These are phyloP conservation scores for Allomyces arbusculus DNA, from an alignment of 192 early-diverging fungal species.

Conservation along the genomic window DNA sequence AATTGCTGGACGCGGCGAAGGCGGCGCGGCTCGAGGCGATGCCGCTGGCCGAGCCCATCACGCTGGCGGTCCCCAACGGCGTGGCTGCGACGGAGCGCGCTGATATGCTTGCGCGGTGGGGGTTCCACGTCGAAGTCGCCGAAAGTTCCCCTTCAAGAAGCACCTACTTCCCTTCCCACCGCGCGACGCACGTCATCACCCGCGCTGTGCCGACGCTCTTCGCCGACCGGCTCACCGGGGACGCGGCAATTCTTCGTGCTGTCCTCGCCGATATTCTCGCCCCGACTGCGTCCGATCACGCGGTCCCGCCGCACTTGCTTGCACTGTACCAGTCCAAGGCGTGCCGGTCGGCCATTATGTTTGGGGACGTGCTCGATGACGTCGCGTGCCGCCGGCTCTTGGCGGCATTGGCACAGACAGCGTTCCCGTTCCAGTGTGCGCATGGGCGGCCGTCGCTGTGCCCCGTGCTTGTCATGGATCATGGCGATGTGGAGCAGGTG, in stretches of 20 bases:
- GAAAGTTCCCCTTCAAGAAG: not conserved
- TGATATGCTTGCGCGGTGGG: not conserved
- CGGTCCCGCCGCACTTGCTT: not conserved
- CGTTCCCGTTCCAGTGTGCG: conserved; percentile 45
- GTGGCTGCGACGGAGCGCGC: not conserved
- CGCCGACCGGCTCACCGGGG: not conserved
- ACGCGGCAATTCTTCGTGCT: not conserved
- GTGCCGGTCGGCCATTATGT: conserved; percentile 52
- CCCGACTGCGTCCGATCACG: not conserved
- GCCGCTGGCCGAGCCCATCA: not conserved
- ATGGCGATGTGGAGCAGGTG: no score
- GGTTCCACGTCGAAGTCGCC: not conserved
- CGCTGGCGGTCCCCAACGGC: not conserved
- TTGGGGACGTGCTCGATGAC: conserved; percentile 34
- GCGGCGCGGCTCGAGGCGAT: not conserved
- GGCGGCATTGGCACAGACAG: conserved; percentile 22
- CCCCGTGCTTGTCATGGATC: no score
- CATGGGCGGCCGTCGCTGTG: conserved; percentile 16
- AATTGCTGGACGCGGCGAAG: conserved; percentile 11
- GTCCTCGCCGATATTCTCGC: not conserved
- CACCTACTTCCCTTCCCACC: no score
- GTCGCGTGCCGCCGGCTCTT: conserved; percentile 31
- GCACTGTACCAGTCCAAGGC: conserved; percentile 33
- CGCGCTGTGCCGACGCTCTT: not conserved
- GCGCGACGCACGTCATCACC: not conserved